These are phyloP conservation scores for Xylaria acuta DNA, from an alignment of 495 filamentous ascomycete species.

Conservation along the genomic window DNA sequence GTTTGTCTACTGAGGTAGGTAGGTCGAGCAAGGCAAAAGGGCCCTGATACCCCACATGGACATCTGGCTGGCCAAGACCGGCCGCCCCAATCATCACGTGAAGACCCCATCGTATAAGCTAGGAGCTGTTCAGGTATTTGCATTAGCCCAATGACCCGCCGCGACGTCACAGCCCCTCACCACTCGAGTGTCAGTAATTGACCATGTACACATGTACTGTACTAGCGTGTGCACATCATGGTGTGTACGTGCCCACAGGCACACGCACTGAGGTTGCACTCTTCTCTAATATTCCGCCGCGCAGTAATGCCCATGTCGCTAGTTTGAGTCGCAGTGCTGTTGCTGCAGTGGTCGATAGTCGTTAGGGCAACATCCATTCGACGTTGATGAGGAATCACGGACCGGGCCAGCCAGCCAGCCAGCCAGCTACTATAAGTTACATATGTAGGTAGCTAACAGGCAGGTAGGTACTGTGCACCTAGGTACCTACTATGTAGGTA, in stretches of 20 bases:
- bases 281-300: no score
- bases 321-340: neutral
- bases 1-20: no score
- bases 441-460: no score
- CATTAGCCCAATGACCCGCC: conserved; percentile 19
- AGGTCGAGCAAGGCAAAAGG: neutral
- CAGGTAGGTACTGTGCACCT: no score
- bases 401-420: neutral
- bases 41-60: conserved; percentile 14
- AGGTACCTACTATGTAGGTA: neutral
- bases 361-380: conserved; percentile 7
- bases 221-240: no score
- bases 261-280: neutral
- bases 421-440: no score
- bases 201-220: no score
- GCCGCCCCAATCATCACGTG: conserved; percentile 26
- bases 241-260: neutral
- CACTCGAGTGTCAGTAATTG: neutral
- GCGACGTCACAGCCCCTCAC: conserved; percentile 26
- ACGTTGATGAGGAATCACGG: neutral
- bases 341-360: neutral
- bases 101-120: conserved; percentile 26
- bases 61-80: neutral
- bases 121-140: conserved; percentile 24
- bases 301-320: no score